Conservation (phyloP, 2,329 filamentous ascomycete species). For the Colletotrichum kahawae region DNA sequence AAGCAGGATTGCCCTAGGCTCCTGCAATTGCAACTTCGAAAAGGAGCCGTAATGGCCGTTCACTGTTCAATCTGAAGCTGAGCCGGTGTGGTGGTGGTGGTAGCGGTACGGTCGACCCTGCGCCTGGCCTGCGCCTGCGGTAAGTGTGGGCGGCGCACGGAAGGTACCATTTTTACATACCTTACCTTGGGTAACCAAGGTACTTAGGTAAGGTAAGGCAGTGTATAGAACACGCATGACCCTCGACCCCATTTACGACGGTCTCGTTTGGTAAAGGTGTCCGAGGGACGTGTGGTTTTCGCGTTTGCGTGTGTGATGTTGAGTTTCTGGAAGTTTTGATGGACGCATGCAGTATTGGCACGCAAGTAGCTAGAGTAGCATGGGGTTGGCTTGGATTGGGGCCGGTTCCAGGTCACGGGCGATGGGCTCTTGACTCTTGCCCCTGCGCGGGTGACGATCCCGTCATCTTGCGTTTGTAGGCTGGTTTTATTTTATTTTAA, state of each 20-base stretch:
- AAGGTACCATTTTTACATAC: not conserved
- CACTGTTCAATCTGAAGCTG: conserved; percentile 1
- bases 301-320: not conserved
- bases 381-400: not conserved
- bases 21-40: not conserved
- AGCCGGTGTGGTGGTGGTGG: not conserved
- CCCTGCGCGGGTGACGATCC: not conserved
- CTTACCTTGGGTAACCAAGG: not conserved
- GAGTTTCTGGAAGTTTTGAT: not conserved
- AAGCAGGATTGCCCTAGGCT: not conserved
- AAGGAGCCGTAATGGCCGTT: not conserved
- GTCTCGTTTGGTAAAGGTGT: not conserved
- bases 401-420: not conserved
- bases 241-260: not conserved
- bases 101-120: not conserved
- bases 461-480: not conserved
- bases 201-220: not conserved
- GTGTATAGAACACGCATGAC: not conserved
- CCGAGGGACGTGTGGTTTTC: conserved; percentile 19
- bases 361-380: not conserved
- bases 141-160: not conserved
- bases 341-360: not conserved
- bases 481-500: not conserved
- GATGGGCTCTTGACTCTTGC: not conserved
- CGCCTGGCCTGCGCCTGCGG: not conserved